Conservation (phyloP, 2,329 filamentous ascomycete species). For the Colletotrichum phormii region DNA sequence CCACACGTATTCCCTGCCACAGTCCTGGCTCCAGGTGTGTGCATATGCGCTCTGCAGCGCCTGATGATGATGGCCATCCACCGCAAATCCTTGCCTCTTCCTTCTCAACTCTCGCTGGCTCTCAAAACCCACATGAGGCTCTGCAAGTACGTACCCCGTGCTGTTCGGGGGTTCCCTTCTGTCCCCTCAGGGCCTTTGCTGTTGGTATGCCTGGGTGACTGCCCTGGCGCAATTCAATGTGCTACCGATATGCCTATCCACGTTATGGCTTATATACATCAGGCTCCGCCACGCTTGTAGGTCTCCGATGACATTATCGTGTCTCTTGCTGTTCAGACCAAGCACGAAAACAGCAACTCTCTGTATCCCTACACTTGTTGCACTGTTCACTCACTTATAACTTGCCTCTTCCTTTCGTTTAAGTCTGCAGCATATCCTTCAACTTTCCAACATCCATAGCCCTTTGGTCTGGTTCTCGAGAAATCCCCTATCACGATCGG, state of each 20-base stretch:
- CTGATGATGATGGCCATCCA: slow-evolving; percentile 12
- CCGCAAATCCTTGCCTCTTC: slow-evolving; percentile 30
- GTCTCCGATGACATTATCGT: slow-evolving; percentile 5
- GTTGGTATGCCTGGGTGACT: slow-evolving; percentile 4
- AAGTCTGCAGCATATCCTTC: not conserved
- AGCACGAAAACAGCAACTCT: not conserved
- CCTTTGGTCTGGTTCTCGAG: not conserved
- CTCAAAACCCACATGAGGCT: slow-evolving; percentile 13
- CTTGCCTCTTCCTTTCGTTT: not conserved
- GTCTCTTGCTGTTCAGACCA: not conserved
- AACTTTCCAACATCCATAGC: not conserved
- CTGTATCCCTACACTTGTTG: not conserved
- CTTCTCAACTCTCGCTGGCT: slow-evolving; percentile 8
- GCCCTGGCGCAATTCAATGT: slow-evolving; percentile 14
- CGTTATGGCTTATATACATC: slow-evolving; percentile 24
- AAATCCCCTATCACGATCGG: not conserved
- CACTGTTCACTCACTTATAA: slow-evolving; percentile 15
- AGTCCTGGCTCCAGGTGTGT: slow-evolving; percentile 21
- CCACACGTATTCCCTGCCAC: slow-evolving; percentile 15
- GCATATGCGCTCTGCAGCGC: slow-evolving; percentile 22
- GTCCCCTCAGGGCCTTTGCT: slow-evolving; percentile 5
- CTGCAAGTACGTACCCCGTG: slow-evolving; percentile 23
- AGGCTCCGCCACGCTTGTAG: slow-evolving; percentile 16
- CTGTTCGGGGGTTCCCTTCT: slow-evolving; percentile 1
- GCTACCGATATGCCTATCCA: not conserved